A percentile compares a stretch with the other conserved stretches of the same genome.
phyloP scores from a whole-genome alignment of 805 yeast species.

The Yamadazyma phyllophila region DNA sequence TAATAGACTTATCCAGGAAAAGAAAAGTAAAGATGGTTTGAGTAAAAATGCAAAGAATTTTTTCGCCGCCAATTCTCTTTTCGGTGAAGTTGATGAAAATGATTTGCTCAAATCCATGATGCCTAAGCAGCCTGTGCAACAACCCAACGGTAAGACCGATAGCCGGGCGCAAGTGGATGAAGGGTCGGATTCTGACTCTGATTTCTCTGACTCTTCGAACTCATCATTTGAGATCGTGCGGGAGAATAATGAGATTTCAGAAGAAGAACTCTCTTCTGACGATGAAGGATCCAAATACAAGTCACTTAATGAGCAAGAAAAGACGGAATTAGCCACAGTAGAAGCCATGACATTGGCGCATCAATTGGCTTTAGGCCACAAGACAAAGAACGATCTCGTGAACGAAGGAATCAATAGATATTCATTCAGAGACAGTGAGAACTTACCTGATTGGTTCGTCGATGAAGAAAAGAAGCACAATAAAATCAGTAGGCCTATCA shows the following conservation, averaged over 20 bases:
- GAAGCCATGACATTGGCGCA: slow-evolving; percentile 99
- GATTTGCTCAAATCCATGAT: slow-evolving; percentile 46
- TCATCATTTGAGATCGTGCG: slow-evolving; percentile 45
- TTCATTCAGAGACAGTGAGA: slow-evolving; percentile 87
- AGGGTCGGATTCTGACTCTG: slow-evolving; percentile 42
- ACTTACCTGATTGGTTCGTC: slow-evolving; percentile 93
- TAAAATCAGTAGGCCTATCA: slow-evolving; percentile 84
- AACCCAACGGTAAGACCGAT: slow-evolving; percentile 2
- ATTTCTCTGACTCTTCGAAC: slow-evolving; percentile 30
- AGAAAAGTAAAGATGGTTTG: slow-evolving; percentile 31
- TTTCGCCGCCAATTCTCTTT: slow-evolving; percentile 40
- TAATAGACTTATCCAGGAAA: slow-evolving; percentile 51
- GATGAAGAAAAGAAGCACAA: slow-evolving; percentile 90
- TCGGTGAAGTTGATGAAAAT: slow-evolving; percentile 44
- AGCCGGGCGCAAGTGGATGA: slow-evolving; percentile 6
- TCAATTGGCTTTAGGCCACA: slow-evolving; percentile 87
- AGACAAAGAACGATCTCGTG: slow-evolving; percentile 76
- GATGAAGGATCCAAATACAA: slow-evolving; percentile 45
- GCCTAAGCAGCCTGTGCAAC: slow-evolving; percentile 10
- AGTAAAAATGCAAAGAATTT: slow-evolving; percentile 37
- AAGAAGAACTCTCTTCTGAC: slow-evolving; percentile 42
- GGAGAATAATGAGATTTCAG: slow-evolving; percentile 23
- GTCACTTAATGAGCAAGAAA: slow-evolving; percentile 50
- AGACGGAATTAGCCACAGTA: slow-evolving; percentile 82
- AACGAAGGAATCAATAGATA: slow-evolving; percentile 92